Percentiles rank a stretch among this genome's conserved stretches.
Conservation (phyloP, 345 rosid genomes). For the Tarenaya hassleriana region DNA sequence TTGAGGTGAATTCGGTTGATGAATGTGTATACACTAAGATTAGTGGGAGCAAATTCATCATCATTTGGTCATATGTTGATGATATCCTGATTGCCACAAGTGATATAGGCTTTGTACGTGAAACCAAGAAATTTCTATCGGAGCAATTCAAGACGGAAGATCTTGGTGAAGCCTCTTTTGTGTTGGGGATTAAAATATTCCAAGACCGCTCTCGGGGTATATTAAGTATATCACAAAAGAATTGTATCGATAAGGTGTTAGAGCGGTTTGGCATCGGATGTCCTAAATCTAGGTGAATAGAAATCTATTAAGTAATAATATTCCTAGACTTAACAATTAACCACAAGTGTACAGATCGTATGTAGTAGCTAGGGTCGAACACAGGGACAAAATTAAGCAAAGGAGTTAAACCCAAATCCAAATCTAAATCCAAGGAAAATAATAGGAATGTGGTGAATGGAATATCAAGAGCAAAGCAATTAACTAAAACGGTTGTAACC, state of each 20-base stretch:
- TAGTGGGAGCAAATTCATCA: background rate
- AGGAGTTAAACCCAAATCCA: too few relatives aligned
- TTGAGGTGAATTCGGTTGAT: background rate
- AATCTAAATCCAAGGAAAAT: too few relatives aligned
- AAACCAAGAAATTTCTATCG: background rate
- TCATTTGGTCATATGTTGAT: too few relatives aligned
- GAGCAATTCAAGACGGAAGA: background rate
- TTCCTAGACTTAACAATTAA: too few relatives aligned
- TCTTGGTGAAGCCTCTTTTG: background rate
- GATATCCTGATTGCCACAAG: background rate
- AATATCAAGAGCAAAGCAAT: too few relatives aligned
- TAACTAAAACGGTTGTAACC: too few relatives aligned
- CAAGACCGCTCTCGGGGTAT: background rate
- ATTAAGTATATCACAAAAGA: conserved; percentile 3
- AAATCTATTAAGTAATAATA: too few relatives aligned
- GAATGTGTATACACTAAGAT: conserved; percentile 1
- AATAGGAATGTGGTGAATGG: too few relatives aligned
- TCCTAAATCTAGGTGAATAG: too few relatives aligned
- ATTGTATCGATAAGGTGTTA: conserved; percentile 3
- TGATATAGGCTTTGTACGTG: background rate
- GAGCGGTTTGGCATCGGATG: conserved; percentile 9
- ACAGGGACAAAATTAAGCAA: too few relatives aligned
- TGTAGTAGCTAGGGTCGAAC: too few relatives aligned
- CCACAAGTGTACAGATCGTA: too few relatives aligned
- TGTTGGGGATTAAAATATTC: background rate